Evolutionary conservation across 2,329 filamentous ascomycete species (phyloP), one percentile per base, ranked within the genome.

Genomic region (Fusarium sp.): DNA sequence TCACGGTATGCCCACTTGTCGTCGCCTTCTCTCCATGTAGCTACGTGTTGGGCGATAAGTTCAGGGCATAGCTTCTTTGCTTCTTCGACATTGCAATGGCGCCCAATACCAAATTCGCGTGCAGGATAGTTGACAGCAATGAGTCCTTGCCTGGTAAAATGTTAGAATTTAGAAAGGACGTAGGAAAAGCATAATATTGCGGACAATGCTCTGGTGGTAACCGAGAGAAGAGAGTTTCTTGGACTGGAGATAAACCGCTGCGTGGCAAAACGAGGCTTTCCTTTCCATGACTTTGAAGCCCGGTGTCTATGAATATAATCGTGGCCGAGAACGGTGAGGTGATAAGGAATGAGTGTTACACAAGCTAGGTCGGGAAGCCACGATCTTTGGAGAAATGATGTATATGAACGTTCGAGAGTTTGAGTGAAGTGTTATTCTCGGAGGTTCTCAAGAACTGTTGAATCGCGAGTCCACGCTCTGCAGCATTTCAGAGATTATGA

Each of bases 51-150:
- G 58, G 93, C 85, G 61, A 97, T 90, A 33, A 99, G 86, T 17
- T 92, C 85, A 1, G 95, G 95, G 76, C 96, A 99, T 69, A 93
- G 85, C 80, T 95, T 95, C 80, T 90, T 91, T 20, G 96, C 96
- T 77, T 98, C 96, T 7, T 86, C 85, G 44, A 93, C 87, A 12
- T 90, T 92, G 70, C 95, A 91, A 82, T 97, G 93, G 37, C 95
- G 86, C 46, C 86, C 91, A 58, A 99, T 90, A 4, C 93, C 94
- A 76, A 89, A 95, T 12, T 88, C 87, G 18, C 96, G 90, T 8
- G 95, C 95, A 5, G 96, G 90, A 78, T 99, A 99, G 83, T 99
- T 99, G 81, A 99, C 90, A 6, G 96, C 96, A 78, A 99, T 99
- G 27, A 99, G 86, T 12, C 93, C 94, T 81, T 97, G 93, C 92